Evolutionary conservation across 805 yeast genomes (phyloP).

Genomic region (Saturnispora hagleri): DNA sequence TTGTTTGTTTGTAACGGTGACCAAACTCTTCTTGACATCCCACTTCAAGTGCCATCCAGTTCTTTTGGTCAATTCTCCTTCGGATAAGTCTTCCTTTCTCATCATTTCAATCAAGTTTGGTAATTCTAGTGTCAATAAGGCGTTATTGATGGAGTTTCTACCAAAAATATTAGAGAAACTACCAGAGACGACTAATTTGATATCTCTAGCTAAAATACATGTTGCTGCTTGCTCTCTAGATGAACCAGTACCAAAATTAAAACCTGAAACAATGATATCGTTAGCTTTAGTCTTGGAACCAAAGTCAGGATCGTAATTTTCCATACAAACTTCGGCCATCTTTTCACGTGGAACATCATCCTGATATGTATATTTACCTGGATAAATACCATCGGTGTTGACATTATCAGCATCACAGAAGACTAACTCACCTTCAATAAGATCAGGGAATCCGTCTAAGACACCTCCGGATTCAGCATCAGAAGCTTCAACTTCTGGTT

Average conservation of each 20-base stretch:
- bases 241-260: constrained; percentile 96
- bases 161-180: constrained; percentile 96
- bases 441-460: constrained; percentile 83
- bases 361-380: constrained; percentile 98
- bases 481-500: constrained; percentile 16
- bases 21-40: constrained; percentile 84
- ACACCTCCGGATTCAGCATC: constrained; percentile 47
- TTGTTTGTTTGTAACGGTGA: constrained; percentile 62
- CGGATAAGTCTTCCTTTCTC: constrained; percentile 32
- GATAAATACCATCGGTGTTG: constrained; percentile 97
- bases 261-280: constrained; percentile 88
- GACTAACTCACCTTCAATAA: constrained; percentile 83
- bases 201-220: constrained; percentile 89
- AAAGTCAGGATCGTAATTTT: constrained; percentile 90
- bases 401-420: constrained; percentile 95
- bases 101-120: constrained; percentile 76
- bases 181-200: constrained; percentile 89
- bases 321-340: constrained; percentile 99
- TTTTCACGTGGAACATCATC: constrained; percentile 91
- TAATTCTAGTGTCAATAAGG: constrained; percentile 84
- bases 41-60: constrained; percentile 90
- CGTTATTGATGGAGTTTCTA: constrained; percentile 94
- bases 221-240: constrained; percentile 99
- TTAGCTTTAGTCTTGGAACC: constrained; percentile 66
- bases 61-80: constrained; percentile 75